These are phyloP conservation scores for Sugiyamaella sp. DNA, from an alignment of 1,139 yeast species.

Conservation along the genomic window DNA sequence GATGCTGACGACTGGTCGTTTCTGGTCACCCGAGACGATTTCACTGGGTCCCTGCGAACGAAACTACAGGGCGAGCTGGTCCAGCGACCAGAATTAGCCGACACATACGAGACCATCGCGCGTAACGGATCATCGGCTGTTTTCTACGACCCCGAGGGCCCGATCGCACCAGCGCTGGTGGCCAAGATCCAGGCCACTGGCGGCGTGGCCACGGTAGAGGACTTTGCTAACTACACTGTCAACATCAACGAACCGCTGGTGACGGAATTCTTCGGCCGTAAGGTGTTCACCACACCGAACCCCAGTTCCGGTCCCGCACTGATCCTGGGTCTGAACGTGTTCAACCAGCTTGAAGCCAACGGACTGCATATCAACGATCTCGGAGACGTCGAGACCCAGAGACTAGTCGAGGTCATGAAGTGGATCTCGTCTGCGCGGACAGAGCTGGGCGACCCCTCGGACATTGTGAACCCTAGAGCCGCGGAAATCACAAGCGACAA, in stretches of 20 bases:
- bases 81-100: conserved; percentile 61
- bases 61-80: conserved; percentile 57
- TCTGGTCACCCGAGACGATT: conserved; percentile 44
- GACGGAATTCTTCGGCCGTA: conserved; percentile 51
- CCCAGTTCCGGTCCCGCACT: conserved; percentile 85
- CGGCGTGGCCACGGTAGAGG: conserved; percentile 64
- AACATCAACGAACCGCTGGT: conserved; percentile 58
- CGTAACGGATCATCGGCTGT: conserved; percentile 71
- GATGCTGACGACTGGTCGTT: conserved; percentile 38
- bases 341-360: conserved; percentile 34
- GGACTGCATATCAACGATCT: conserved; percentile 48
- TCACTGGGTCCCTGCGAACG: conserved; percentile 30
- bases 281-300: conserved; percentile 71
- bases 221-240: conserved; percentile 64
- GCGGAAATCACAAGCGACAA: conserved; percentile 45
- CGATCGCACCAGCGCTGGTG: conserved; percentile 63
- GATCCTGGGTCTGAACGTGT: conserved; percentile 68
- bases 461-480: conserved; percentile 37
- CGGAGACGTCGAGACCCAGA: conserved; percentile 57
- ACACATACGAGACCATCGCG: conserved; percentile 70
- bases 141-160: conserved; percentile 82
- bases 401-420: conserved; percentile 83
- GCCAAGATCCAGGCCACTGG: conserved; percentile 51
- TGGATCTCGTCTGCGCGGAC: conserved; percentile 90
- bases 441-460: conserved; percentile 69